phyloP scores from a whole-genome alignment of 495 filamentous ascomycete genomes.

The Parachaetomium inaequale region DNA sequence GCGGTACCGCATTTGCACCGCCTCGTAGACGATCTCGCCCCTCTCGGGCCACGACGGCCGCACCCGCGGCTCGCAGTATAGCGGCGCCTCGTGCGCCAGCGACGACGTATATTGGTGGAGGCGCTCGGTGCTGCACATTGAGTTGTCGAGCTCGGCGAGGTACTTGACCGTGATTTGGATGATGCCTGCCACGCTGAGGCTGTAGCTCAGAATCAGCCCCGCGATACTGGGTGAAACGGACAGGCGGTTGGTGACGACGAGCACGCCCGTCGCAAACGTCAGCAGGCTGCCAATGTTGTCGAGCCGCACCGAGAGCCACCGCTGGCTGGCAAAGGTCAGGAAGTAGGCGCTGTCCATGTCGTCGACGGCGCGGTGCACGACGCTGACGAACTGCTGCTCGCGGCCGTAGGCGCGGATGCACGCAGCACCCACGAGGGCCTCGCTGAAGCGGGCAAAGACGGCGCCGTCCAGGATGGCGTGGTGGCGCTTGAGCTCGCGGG shows the following conservation, averaged over 20 bases:
- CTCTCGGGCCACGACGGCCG: background rate
- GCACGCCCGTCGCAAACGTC: background rate
- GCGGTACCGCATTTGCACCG: constrained; percentile 19
- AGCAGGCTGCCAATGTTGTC: background rate
- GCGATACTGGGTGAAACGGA: background rate
- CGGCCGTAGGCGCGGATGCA: background rate
- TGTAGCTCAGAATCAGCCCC: background rate
- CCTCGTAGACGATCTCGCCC: constrained; percentile 1
- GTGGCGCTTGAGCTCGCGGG: background rate
- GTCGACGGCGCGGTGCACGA: background rate
- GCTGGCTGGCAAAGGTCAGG: background rate
- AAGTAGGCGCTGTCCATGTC: background rate
- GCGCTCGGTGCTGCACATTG: background rate
- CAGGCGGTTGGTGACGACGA: background rate
- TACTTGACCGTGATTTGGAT: background rate
- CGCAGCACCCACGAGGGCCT: background rate
- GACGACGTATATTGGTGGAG: background rate
- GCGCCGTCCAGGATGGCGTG: background rate
- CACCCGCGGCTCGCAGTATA: background rate
- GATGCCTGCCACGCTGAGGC: background rate
- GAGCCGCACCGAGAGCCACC: background rate
- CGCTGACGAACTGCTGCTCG: background rate
- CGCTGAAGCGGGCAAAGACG: background rate
- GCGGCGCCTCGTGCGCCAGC: background rate
- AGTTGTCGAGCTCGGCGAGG: background rate